phyloP scores from a whole-genome alignment of 495 filamentous ascomycete genomes.

The Lentithecium fluviatile region DNA sequence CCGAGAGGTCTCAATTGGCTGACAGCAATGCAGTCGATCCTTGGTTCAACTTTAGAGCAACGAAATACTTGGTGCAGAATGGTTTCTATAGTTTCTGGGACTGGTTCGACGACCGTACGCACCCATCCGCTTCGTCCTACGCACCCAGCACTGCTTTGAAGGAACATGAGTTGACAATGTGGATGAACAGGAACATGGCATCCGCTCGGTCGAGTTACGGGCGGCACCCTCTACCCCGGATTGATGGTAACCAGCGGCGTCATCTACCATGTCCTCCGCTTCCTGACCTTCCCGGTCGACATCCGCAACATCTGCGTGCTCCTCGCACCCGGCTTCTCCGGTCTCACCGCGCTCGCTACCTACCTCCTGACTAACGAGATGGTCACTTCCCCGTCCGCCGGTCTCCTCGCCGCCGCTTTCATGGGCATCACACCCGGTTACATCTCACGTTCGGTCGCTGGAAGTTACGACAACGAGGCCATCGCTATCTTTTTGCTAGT shows the following conservation, averaged over 20 bases:
- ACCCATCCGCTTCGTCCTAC: background rate
- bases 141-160: background rate
- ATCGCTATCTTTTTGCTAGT: slow-evolving; percentile 99
- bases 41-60: slow-evolving; percentile 99
- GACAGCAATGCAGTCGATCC: slow-evolving; percentile 73
- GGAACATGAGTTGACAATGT: slow-evolving; percentile 10
- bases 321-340: slow-evolving; percentile 92
- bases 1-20: slow-evolving; percentile 28
- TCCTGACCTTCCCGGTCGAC: slow-evolving; percentile 91
- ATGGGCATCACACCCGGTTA: slow-evolving; percentile 99
- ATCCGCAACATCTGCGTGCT: slow-evolving; percentile 99
- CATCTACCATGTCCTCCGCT: slow-evolving; percentile 92
- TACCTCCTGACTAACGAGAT: slow-evolving; percentile 98
- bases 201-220: slow-evolving; percentile 96
- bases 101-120: slow-evolving; percentile 97
- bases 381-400: slow-evolving; percentile 85
- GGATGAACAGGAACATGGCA: slow-evolving; percentile 83
- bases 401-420: slow-evolving; percentile 89
- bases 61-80: slow-evolving; percentile 93
- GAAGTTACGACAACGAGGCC: slow-evolving; percentile 99
- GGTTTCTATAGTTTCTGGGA: slow-evolving; percentile 99
- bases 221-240: slow-evolving; percentile 96
- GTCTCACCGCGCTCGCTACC: slow-evolving; percentile 87
- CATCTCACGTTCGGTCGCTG: slow-evolving; percentile 94
- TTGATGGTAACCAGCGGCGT: slow-evolving; percentile 98